phyloP scores from a whole-genome alignment of 192 early-diverging fungal species.

The Rhizophlyctis rosea region DNA sequence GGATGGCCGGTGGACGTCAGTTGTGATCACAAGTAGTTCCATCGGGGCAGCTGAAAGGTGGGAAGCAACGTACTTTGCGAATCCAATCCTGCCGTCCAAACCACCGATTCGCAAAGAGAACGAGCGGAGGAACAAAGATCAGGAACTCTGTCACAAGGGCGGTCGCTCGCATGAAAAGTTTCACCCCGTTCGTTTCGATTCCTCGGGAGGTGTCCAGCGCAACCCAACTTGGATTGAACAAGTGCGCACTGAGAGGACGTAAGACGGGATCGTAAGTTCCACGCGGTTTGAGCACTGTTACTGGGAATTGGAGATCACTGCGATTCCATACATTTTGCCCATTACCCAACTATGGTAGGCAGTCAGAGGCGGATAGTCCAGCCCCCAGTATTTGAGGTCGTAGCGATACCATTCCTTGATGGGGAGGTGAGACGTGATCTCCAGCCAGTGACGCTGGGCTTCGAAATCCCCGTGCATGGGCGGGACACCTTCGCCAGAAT shows the following conservation, averaged over 20 bases:
- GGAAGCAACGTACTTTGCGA: constrained; percentile 9
- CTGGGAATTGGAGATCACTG: too few species aligned
- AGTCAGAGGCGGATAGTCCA: constrained; percentile 96
- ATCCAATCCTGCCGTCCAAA: constrained; percentile 1
- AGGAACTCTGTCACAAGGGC: constrained; percentile 72
- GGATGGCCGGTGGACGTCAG: too few species aligned
- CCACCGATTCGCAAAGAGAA: constrained; percentile 52
- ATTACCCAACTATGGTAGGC: constrained; percentile 90
- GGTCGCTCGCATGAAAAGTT: constrained; percentile 88
- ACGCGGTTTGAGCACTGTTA: too few species aligned
- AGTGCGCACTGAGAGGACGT: constrained; percentile 53
- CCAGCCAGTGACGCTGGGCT: constrained; percentile 98
- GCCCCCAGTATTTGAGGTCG: constrained; percentile 85
- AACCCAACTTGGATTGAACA: constrained; percentile 80
- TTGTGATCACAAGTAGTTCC: too few species aligned
- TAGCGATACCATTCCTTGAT: constrained; percentile 83
- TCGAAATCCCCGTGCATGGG: constrained; percentile 95
- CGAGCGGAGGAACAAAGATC: constrained; percentile 74
- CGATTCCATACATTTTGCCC: constrained; percentile 60
- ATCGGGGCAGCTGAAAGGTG: too few species aligned
- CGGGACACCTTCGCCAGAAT: constrained; percentile 70
- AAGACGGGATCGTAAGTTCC: background rate
- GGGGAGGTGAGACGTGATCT: constrained; percentile 81
- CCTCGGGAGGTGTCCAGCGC: constrained; percentile 84
- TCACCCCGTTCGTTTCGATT: constrained; percentile 65